Evolutionary conservation across 768 basidiomycete species (phyloP).

Genomic region (Boletellus ananiceps): DNA sequence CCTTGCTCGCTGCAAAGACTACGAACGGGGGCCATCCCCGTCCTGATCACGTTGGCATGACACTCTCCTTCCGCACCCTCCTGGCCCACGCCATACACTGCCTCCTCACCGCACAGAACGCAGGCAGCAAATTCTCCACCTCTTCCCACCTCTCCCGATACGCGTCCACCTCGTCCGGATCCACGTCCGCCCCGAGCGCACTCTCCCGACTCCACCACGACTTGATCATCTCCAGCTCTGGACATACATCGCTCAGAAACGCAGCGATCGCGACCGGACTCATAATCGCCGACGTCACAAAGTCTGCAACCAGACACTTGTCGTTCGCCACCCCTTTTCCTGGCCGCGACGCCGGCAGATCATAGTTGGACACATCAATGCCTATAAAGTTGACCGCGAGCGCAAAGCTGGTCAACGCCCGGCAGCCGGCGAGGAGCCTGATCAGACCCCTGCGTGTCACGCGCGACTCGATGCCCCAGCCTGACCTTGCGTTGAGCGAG

Average conservation of each 20-base stretch:
- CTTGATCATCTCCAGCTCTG: conserved; percentile 8
- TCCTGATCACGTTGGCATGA: not conserved
- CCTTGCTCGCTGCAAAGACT: no score
- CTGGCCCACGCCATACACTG: conserved; percentile 11
- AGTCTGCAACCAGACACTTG: conserved; percentile 10
- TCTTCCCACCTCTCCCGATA: conserved; percentile 20
- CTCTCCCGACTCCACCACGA: conserved; percentile 11
- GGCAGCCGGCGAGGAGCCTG: conserved; percentile 16
- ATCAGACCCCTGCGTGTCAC: conserved; percentile 23
- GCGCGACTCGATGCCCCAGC: conserved; percentile 16
- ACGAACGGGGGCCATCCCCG: no score
- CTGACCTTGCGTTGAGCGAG: conserved; percentile 15
- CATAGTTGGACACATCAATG: conserved; percentile 7
- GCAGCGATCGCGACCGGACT: conserved; percentile 18
- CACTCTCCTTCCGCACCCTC: not conserved
- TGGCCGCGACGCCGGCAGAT: not conserved
- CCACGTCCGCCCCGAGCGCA: not conserved
- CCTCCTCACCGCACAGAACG: conserved; percentile 17
- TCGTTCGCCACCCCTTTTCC: conserved; percentile 10
- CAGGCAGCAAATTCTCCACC: conserved; percentile 21
- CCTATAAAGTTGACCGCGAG: conserved; percentile 20
- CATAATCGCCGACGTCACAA: conserved; percentile 20
- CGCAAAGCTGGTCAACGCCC: conserved; percentile 6
- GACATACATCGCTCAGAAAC: conserved; percentile 27
- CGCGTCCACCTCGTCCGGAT: conserved; percentile 5